Conservation (phyloP, 208 protist genomes). For the Crithidia brevicula region DNA sequence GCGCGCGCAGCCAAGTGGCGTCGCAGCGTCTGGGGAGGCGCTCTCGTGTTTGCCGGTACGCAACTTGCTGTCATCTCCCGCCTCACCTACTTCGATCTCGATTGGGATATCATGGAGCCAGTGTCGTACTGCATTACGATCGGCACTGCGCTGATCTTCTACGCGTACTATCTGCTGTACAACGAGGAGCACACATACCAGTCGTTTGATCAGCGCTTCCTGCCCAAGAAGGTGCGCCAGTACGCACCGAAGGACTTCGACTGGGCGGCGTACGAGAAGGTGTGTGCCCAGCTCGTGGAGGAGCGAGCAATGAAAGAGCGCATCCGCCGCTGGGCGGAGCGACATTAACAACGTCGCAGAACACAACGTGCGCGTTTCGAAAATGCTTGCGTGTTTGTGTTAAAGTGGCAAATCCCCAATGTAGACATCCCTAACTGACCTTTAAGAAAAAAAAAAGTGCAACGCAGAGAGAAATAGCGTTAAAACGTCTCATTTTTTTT, state of each 20-base stretch:
- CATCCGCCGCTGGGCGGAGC: conserved; percentile 50
- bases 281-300: conserved; percentile 46
- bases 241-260: conserved; percentile 78
- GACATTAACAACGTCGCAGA: conserved; percentile 40
- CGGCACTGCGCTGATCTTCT: conserved; percentile 69
- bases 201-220: conserved; percentile 56
- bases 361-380: too few relatives aligned
- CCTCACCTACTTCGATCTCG: conserved; percentile 87
- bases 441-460: too few relatives aligned
- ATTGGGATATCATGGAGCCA: conserved; percentile 94
- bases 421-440: too few relatives aligned
- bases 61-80: conserved; percentile 83
- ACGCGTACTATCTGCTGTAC: conserved; percentile 62
- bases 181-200: conserved; percentile 58
- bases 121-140: conserved; percentile 80
- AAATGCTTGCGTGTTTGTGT: too few relatives aligned
- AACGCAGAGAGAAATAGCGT: neutral
- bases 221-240: conserved; percentile 54
- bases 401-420: too few relatives aligned
- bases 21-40: conserved; percentile 61
- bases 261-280: conserved; percentile 59
- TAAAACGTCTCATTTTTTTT: neutral
- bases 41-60: conserved; percentile 57
- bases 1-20: conserved; percentile 59
- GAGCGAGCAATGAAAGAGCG: conserved; percentile 42